A percentile compares a stretch with the other conserved stretches of the same genome.
These are phyloP conservation scores for Dioscorea dumetorum DNA, from an alignment of 106 monocot genomes.

Conservation along the genomic window DNA sequence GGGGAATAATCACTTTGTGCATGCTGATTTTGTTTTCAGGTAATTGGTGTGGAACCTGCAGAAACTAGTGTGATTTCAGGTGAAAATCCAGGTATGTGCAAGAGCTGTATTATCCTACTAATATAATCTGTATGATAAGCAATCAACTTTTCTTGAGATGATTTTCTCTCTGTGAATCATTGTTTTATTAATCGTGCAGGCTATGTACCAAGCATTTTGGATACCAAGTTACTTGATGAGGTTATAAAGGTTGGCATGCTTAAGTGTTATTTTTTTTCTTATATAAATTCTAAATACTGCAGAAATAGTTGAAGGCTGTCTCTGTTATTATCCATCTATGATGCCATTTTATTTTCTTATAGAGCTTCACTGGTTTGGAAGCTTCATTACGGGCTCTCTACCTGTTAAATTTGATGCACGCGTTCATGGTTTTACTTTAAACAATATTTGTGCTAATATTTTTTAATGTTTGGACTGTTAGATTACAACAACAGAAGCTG, in stretches of 20 bases:
- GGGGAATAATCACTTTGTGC: background rate
- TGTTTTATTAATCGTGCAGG: no score
- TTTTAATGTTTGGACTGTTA: conserved; percentile 13
- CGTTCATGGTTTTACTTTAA: no score
- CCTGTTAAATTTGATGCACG: no score
- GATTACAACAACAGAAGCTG: conserved; percentile 85
- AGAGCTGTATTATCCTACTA: background rate
- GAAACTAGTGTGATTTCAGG: conserved; percentile 88
- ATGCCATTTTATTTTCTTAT: no score
- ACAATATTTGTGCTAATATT: background rate
- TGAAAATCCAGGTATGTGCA: conserved; percentile 60
- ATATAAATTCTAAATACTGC: no score
- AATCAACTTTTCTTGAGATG: background rate
- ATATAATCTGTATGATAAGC: background rate
- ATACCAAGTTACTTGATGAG: conserved; percentile 90
- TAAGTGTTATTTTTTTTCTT: no score
- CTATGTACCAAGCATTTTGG: conserved; percentile 90
- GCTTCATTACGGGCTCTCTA: no score
- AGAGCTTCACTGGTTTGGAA: no score
- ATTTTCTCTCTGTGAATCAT: background rate
- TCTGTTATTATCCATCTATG: no score
- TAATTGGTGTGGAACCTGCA: conserved; percentile 96
- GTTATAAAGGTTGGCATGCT: conserved; percentile 65
- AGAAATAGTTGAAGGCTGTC: no score
- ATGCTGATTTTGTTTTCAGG: conserved; percentile 21